These are phyloP conservation scores for Vickermania ingenoplastis DNA, from an alignment of 208 protist genomes.

Conservation along the genomic window DNA sequence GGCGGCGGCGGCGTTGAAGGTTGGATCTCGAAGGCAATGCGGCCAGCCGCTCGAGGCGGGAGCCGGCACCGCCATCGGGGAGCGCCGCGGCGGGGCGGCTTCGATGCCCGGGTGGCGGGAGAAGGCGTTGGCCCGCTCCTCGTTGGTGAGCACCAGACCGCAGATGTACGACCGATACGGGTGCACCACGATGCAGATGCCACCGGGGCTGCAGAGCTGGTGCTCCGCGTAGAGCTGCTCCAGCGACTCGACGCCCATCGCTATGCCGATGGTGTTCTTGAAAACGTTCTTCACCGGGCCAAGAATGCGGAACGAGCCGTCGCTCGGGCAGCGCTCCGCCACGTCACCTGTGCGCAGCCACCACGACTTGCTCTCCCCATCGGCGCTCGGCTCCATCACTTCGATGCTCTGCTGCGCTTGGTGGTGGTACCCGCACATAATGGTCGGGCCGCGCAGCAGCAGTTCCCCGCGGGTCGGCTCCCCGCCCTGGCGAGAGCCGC, in stretches of 20 bases:
- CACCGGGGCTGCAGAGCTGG: constrained; percentile 18
- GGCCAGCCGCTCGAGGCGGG: constrained; percentile 15
- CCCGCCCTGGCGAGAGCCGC: constrained; percentile 15
- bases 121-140: background rate
- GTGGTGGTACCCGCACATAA: constrained; percentile 78
- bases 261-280: constrained; percentile 48
- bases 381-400: constrained; percentile 38
- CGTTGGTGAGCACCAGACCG: constrained; percentile 36
- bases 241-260: constrained; percentile 52
- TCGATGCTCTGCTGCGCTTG: constrained; percentile 54
- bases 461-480: constrained; percentile 43
- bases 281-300: constrained; percentile 54
- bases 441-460: constrained; percentile 38
- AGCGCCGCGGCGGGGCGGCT: background rate
- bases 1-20: constrained; percentile 30
- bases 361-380: constrained; percentile 7
- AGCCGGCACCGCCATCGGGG: background rate
- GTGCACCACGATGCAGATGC: constrained; percentile 68
- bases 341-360: constrained; percentile 81
- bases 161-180: constrained; percentile 46
- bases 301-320: constrained; percentile 56
- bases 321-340: constrained; percentile 19
- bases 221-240: constrained; percentile 44
- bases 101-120: background rate
- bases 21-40: constrained; percentile 20